Conservation (phyloP, 345 rosid species). For the Citrus reticulata region DNA sequence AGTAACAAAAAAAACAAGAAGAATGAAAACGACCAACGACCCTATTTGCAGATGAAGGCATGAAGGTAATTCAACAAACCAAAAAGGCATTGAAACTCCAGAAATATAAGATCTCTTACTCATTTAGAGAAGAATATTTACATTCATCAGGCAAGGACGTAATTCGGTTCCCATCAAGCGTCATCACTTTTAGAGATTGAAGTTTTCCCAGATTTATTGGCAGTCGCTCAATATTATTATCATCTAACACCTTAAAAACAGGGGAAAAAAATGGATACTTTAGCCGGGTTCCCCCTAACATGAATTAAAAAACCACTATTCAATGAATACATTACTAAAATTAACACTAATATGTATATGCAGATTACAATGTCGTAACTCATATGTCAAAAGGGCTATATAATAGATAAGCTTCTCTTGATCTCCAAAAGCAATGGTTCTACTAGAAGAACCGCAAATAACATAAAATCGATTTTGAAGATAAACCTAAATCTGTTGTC, state of each 20-base stretch:
- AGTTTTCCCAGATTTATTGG: slow-evolving; percentile 85
- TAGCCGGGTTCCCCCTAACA: not conserved
- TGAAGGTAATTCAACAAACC: slow-evolving; percentile 16
- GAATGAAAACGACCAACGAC: not conserved
- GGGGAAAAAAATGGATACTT: not conserved
- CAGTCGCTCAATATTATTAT: slow-evolving; percentile 63
- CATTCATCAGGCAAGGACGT: slow-evolving; percentile 92
- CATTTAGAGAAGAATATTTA: slow-evolving; percentile 43
- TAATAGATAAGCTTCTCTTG: not conserved
- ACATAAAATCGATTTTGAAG: not conserved
- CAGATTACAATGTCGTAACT: not conserved
- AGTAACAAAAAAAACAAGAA: not conserved
- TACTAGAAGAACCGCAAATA: not conserved
- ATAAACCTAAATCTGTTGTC: not conserved
- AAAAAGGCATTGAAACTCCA: slow-evolving; percentile 2
- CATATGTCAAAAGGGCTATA: not conserved
- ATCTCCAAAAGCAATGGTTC: not conserved
- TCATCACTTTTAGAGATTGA: slow-evolving; percentile 80
- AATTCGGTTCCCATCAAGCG: slow-evolving; percentile 75
- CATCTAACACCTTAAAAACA: slow-evolving; percentile 58
- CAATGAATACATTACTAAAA: not conserved
- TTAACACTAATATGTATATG: not conserved
- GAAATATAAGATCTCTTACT: slow-evolving; percentile 18
- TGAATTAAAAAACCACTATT: not conserved
- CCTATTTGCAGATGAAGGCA: slow-evolving; percentile 6